Evolutionary conservation across 1,284 basidiomycete genomes (phyloP), one percentile per base, ranked within the genome.

Genomic region (Athelia sp.): DNA sequence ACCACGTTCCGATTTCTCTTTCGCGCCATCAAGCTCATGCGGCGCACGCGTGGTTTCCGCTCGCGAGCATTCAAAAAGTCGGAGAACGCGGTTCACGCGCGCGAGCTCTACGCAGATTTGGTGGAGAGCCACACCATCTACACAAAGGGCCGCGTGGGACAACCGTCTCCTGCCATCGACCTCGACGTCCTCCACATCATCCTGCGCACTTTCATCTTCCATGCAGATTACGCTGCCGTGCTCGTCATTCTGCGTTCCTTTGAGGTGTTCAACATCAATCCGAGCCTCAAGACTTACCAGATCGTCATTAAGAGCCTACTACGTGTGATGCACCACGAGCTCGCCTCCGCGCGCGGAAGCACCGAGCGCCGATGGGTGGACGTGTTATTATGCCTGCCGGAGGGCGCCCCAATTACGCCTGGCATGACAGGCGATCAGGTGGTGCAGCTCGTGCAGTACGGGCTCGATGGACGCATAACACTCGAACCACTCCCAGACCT

Each of bases 91-190:
- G 55, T 71, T 1, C 52, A 61, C 9, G 68, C 74, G 3, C 71
- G 78, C 19, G 54, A 56, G n/a, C 62, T 81, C n/a, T 79, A 71
- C 59, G 63, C 61, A 17, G 72, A 79, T 31, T 72, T 81, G 71
- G 60, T 76, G 45, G 47, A 52, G 34, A 64, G 61, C 49, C 67
- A 70, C 45, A 52, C 62, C 29, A 59, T 64, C 36, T 61, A 56
- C 38, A 61, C 52, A 3, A 22, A 49, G 4, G 55, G 50, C 23
- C 50, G 43, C 9, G 51, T 51, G 4, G 52, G 51, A 4, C 48
- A 44, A 2, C 54, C 52, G 2, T 64, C 66, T 2, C 62, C 66
- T 4, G 55, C 65, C 2, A 45, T 73, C 38, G 69, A 67, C 42
- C 51, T 61, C 2, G 62, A 63, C 18, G 61, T 70, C 3, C 59